Evolutionary conservation across 768 basidiomycete species (phyloP), one percentile per base, ranked within the genome.

Genomic region (Mrakia hoshinonis): DNA sequence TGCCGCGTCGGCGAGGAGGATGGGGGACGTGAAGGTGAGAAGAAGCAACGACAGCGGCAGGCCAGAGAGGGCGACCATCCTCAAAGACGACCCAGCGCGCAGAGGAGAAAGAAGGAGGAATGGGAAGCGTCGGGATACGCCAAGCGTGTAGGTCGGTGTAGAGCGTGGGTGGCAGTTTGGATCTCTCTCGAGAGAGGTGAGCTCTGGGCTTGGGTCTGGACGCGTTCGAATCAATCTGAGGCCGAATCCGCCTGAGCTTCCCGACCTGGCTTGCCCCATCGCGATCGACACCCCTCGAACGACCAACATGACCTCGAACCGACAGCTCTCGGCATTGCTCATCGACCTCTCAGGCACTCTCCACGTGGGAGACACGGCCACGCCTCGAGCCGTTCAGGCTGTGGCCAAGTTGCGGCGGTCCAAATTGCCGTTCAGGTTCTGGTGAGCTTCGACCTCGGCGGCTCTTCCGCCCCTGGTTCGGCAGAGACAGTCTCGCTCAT

Each of bases 311-410:
- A 15, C 62, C 11, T 12, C 39, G 0, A 5, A 11, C 2, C 38
- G 10, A 43, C 39, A n/a, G 43, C 51, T 71, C 46, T 64, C 38
- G 12, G 86, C 83, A 0, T 73, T 88, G 0, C 83, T 89, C 24
- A 83, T 89, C 65, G 87, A 89, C 74, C 83, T 89, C 46, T 87
- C 86, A 4, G 87, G 88, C 0, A 89, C 86, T 0, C 78, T 90
- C 5, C 84, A 87, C 61, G 77, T 87, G 48, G 87, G 84, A 52
- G 76, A 81, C 1, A 78, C 77, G 0, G 81, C 87, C 0, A 87
- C 83, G 0, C 81, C 82, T 0, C 76, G 80, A 10, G 86, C 88
- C 0, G 82, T 83, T 2, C 70, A 80, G 3, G 85, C 85, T 0
- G 75, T 87, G 3, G 68, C 69, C 11, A 72, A 75, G 13, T 77